phyloP scores from a whole-genome alignment of 2,329 filamentous ascomycete genomes.

The Trichoderma simmonsii region DNA sequence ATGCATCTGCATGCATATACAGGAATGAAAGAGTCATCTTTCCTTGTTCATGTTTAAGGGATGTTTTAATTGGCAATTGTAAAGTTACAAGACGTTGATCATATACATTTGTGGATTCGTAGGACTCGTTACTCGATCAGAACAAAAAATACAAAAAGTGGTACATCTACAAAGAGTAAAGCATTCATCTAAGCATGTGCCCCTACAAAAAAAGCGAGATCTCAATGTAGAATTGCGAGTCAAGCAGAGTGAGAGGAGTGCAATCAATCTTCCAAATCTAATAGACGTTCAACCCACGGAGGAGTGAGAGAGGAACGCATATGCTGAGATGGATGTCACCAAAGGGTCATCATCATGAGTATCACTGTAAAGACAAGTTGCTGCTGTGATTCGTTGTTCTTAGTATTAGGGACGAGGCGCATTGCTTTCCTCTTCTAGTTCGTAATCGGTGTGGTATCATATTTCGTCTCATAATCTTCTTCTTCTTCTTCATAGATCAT shows the following conservation, averaged over 20 bases:
- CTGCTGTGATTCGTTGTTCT: neutral
- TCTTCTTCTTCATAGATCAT: neutral
- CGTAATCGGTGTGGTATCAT: conserved; percentile 7
- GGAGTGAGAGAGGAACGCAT: conserved; percentile 49
- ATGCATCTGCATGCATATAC: neutral
- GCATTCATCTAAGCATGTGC: conserved; percentile 31
- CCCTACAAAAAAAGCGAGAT: conserved; percentile 49
- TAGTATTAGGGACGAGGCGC: neutral
- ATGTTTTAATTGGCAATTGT: neutral
- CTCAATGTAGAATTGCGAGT: conserved; percentile 41
- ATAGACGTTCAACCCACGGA: conserved; percentile 54
- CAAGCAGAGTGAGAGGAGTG: conserved; percentile 52
- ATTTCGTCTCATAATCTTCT: neutral
- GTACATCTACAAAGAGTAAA: neutral
- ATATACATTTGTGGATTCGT: neutral
- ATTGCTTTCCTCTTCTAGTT: conserved; percentile 6
- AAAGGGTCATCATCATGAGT: neutral
- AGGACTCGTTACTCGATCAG: neutral
- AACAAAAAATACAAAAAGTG: neutral
- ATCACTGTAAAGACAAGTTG: neutral
- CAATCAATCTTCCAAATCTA: conserved; percentile 50
- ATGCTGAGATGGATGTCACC: conserved; percentile 48
- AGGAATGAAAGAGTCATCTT: neutral
- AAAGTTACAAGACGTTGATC: neutral
- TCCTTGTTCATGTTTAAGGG: neutral